These are phyloP conservation scores for Castanospermum australe DNA, from an alignment of 306 rosid genomes.

Conservation along the genomic window DNA sequence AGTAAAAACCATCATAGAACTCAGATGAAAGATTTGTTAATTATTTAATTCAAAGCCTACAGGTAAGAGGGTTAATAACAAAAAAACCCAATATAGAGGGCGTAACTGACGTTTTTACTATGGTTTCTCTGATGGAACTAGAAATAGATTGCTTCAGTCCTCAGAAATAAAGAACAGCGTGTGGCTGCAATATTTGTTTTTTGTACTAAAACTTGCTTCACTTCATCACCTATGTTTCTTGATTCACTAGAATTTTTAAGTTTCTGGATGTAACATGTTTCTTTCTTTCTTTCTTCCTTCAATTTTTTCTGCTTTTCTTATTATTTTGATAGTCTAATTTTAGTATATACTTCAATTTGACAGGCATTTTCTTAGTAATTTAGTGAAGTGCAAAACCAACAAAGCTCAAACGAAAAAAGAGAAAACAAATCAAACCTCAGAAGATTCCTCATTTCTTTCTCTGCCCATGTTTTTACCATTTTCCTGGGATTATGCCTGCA, in stretches of 20 bases:
- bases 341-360: background rate
- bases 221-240: background rate
- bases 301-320: background rate
- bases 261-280: background rate
- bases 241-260: background rate
- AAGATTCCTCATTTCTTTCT: constrained; percentile 93
- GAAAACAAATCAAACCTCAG: constrained; percentile 53
- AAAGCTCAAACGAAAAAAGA: background rate
- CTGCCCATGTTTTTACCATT: constrained; percentile 99
- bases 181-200: background rate
- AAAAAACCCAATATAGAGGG: background rate
- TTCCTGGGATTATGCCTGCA: constrained; percentile 91
- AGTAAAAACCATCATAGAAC: background rate
- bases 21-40: background rate
- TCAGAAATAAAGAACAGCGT: background rate
- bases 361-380: background rate
- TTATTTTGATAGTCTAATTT: constrained; percentile 1
- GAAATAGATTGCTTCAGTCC: background rate
- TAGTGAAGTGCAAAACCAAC: background rate
- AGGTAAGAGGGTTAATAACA: background rate
- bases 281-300: background rate
- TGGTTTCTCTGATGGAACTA: background rate
- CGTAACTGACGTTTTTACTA: background rate
- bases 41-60: background rate
- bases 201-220: background rate